Conservation (phyloP, 306 rosid species). For the Styphnolobium japonicum region DNA sequence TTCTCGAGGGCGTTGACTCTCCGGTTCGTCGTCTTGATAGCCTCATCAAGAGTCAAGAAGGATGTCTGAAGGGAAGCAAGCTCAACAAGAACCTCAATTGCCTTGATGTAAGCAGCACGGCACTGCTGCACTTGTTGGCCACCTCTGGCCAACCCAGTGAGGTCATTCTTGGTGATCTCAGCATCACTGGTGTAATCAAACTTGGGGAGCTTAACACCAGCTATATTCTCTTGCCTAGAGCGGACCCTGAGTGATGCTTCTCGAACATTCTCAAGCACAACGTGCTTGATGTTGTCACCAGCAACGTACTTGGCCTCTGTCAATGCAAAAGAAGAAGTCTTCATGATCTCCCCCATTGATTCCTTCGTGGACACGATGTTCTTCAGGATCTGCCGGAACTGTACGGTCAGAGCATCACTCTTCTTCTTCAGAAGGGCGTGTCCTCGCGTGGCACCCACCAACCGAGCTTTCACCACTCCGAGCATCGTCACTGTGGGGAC, state of each 20-base stretch:
- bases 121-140: conserved; percentile 96
- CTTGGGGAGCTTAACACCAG: conserved; percentile 93
- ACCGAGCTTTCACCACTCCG: conserved; percentile 79
- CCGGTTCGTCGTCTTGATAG: conserved; percentile 91
- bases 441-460: conserved; percentile 89
- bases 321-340: conserved; percentile 74
- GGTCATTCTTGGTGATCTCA: conserved; percentile 72
- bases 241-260: conserved; percentile 82
- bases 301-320: conserved; percentile 95
- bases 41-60: conserved; percentile 86
- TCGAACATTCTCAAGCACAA: conserved; percentile 81
- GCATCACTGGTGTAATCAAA: conserved; percentile 70
- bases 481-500: conserved; percentile 97
- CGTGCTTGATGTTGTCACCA: conserved; percentile 84
- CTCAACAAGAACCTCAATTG: conserved; percentile 94
- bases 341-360: conserved; percentile 95
- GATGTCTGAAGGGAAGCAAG: conserved; percentile 97
- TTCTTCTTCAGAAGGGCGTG: conserved; percentile 97
- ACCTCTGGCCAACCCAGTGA: conserved; percentile 91
- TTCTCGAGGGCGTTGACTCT: conserved; percentile 93
- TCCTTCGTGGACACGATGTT: conserved; percentile 90
- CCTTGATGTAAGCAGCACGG: conserved; percentile 77
- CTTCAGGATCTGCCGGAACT: conserved; percentile 82
- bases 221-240: conserved; percentile 79
- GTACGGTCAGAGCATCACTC: conserved; percentile 93